Evolutionary conservation across 305 asterid species (phyloP), one percentile per base, ranked within the genome.

Genomic region (Rubia peregrina): DNA sequence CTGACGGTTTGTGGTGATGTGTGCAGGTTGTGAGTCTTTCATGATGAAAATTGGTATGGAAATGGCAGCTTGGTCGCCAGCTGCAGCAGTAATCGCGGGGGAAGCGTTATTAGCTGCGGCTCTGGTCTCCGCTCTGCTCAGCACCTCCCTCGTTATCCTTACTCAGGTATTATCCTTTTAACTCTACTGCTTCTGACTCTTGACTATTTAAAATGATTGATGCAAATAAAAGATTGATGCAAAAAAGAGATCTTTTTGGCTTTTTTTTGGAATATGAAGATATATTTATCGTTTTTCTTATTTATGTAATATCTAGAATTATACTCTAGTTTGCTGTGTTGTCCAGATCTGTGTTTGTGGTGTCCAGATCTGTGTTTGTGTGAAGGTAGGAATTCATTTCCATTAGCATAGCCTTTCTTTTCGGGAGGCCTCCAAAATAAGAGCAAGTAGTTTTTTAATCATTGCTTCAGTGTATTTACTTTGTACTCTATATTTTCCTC

Each of bases 81-180:
- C 22, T 17, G 19, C 17, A 33, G 19, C 67, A 33, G 67, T 21
- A 7, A 14, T 30, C 38, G 80, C 82, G 73, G 80, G 83, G 36
- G 91, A 79, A 60, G 72, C 81, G 22, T 65, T 82, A 57, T 71
- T 85, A 66, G 83, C 76, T 59, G 79, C 85, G 40, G 70, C 80
- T 61, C 24, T 80, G 57, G 67, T 80, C 69, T 82, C 78, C 10
- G 74, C 81, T 61, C 64, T 86, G 76, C 84, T 82, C 82, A 82
- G 77, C 65, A 72, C 86, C 65, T 83, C 83, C 73, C 76, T 73
- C 14, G 75, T 79, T 67, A 7, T 72, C 36, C 81, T 84, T 51
- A 68, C 78, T 70, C 78, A 80, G 87, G 90, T 84, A 78, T 7
- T 3, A 64, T 40, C n/a, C 65, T 22, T 16, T n/a, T n/a, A 17